Base-by-base conservation (phyloP, 2,329 filamentous ascomycete genomes). In the Pseudocercospora vitis region DNA sequence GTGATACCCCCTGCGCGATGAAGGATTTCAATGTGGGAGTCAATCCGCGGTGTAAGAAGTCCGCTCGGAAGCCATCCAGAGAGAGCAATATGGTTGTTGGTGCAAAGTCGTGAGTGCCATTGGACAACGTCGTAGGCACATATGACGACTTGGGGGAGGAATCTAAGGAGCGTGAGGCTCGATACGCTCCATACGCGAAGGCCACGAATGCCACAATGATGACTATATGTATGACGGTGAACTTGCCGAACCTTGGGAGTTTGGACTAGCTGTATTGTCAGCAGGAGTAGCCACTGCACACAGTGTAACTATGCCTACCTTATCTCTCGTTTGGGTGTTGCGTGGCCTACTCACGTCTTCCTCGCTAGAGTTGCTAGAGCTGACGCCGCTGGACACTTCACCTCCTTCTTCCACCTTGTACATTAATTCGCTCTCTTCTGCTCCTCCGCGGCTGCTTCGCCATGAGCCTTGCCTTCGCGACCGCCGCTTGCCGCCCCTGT, bases 61-160 rank as follows among this genome's bases (percentile, higher is more conserved):
- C 94, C 16, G 94, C 92, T 12, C 94, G 86, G 75, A 99, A 97
- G 3, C 94, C 94, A 71, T 99, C 94, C 14, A 99, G 80, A 40
- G 91, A 96, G 68, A 99, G 88, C 50, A 97, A 78, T 55, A 99
- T 87, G 1, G 94, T 96, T 0, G 94, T 99, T 0, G 91, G 91
- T 7, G 85, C 87, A 69, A 97, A 99, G 3, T 89, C 75, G 1
- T 91, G 88, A 0, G 91, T 95, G 50, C 94, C 94, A 70, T 99
- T 99, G 12, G 79, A 85, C 19, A 82, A 67, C 7, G 68, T 67
- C 54, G 50, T 56, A 7, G 60, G 52, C 37, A 37, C 31, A 42
- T 63, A 61, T 21, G 35, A 35, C 31, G 31, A 40, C 23, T 52
- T 46, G 29, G 31, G 23, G 28, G 50, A 23, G 29, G 50, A 24